These are phyloP conservation scores for Nissolia schottii DNA, from an alignment of 306 rosid species.

Conservation along the genomic window DNA sequence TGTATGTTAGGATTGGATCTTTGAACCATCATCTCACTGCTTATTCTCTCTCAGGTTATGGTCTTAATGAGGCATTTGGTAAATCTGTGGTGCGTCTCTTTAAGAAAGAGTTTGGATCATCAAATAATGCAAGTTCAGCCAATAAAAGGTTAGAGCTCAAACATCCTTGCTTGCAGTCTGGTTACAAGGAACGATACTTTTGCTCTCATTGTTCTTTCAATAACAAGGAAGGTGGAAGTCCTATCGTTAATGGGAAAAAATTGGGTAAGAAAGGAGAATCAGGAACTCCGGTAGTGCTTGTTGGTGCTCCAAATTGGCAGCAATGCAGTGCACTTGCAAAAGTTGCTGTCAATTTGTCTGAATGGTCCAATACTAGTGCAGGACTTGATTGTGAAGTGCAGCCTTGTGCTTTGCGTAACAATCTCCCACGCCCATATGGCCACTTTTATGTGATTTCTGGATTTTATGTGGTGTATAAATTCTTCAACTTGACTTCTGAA, in stretches of 20 bases:
- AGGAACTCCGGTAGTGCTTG: slow-evolving; percentile 46
- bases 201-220: slow-evolving; percentile 56
- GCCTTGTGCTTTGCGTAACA: slow-evolving; percentile 73
- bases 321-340: slow-evolving; percentile 71
- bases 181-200: slow-evolving; percentile 59
- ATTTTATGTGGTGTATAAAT: slow-evolving; percentile 82
- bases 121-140: slow-evolving; percentile 30
- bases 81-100: slow-evolving; percentile 70
- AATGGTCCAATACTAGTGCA: slow-evolving; percentile 60
- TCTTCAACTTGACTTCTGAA: slow-evolving; percentile 78
- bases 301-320: slow-evolving; percentile 87
- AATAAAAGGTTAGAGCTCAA: slow-evolving; percentile 47
- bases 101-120: slow-evolving; percentile 39
- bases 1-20: slow-evolving; percentile 76
- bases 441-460: slow-evolving; percentile 84
- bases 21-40: slow-evolving; percentile 86
- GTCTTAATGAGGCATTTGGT: slow-evolving; percentile 87
- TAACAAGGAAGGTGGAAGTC: slow-evolving; percentile 34
- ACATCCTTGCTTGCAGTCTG: slow-evolving; percentile 93
- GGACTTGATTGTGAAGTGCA: slow-evolving; percentile 70
- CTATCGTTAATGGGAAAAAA: slow-evolving; percentile 17
- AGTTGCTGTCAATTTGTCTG: slow-evolving; percentile 72
- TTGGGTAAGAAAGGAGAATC: slow-evolving; percentile 35
- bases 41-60: slow-evolving; percentile 77
- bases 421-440: slow-evolving; percentile 73